Evolutionary conservation across 2,329 filamentous ascomycete species (phyloP), one percentile per base, ranked within the genome.

Genomic region (Exophiala alcalophila): DNA sequence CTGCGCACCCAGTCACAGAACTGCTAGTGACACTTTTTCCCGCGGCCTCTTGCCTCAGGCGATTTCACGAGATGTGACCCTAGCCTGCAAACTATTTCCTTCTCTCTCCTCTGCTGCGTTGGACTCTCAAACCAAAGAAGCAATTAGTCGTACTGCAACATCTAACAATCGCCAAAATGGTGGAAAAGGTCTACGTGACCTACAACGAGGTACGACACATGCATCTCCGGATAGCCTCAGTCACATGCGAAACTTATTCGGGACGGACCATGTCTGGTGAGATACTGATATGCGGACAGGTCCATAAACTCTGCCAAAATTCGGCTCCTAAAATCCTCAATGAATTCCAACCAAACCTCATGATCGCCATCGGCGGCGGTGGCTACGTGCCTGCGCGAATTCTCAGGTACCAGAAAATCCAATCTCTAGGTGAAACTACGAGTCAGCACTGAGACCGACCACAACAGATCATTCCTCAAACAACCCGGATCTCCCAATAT

Each of bases 371-470:
- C 65, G 92, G 92, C 59, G 92, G 92, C 54, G 92, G 92, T 59
- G 92, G 92, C 60, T 98, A 96, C 69, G 89, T 98, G 27, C 92
- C 92, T 49, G 92, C 92, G 31, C 86, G 92, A 59, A 98, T 98
- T 66, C 80, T 98, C 53, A 87, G 92, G 73, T 79, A 69, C n/a
- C n/a, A n/a, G n/a, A n/a, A n/a, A n/a, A 29, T 19, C 10, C 11
- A 34, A 16, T 5, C 9, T 12, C 3, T 15, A 37, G n/a, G n/a
- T 26, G 30, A n/a, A n/a, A n/a, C n/a, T n/a, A n/a, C n/a, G n/a
- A 28, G 21, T 16, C 34, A 14, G 20, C 16, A 19, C 32, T 38
- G 19, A 44, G 20, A 40, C n/a, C 24, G 8, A n/a, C 28, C 28
- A 10, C 3, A 40, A 60, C 57, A 71, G 72, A 53, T 97, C 92